Conservation (phyloP, 768 basidiomycete genomes). For the Paxillus involutus region DNA sequence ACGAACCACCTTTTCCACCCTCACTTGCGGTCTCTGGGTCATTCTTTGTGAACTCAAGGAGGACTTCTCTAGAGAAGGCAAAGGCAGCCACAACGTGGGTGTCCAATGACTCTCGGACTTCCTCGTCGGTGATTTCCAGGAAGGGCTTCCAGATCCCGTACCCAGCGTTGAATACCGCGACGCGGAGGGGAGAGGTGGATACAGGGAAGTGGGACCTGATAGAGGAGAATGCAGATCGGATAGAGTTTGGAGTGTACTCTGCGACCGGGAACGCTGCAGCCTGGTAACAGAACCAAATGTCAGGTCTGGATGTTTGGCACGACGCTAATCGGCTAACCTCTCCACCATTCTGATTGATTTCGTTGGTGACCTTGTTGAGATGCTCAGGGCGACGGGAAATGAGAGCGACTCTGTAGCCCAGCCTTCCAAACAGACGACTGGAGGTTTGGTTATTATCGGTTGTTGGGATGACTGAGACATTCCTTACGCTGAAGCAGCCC, state of each 20-base stretch:
- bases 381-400: slow-evolving; percentile 56
- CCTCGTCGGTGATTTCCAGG: slow-evolving; percentile 59
- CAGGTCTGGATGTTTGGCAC: neutral
- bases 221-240: slow-evolving; percentile 47
- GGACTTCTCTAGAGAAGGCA: slow-evolving; percentile 60
- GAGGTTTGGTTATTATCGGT: neutral
- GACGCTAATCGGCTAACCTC: slow-evolving; percentile 36
- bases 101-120: slow-evolving; percentile 50
- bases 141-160: slow-evolving; percentile 64
- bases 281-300: slow-evolving; percentile 30
- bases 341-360: slow-evolving; percentile 58
- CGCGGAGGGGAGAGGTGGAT: slow-evolving; percentile 52
- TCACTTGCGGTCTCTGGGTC: slow-evolving; percentile 41
- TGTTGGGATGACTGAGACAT: neutral
- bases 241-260: slow-evolving; percentile 48
- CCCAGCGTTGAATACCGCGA: slow-evolving; percentile 64
- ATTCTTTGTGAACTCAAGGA: slow-evolving; percentile 61
- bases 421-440: slow-evolving; percentile 59
- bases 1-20: slow-evolving; percentile 35
- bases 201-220: slow-evolving; percentile 47
- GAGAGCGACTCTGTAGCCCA: slow-evolving; percentile 67
- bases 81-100: slow-evolving; percentile 59
- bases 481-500: slow-evolving; percentile 56
- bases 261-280: slow-evolving; percentile 56
- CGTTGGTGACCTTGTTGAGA: slow-evolving; percentile 51